Evolutionary conservation across 768 basidiomycete genomes (phyloP).

Genomic region (Cystofilobasidium bisporidii): DNA sequence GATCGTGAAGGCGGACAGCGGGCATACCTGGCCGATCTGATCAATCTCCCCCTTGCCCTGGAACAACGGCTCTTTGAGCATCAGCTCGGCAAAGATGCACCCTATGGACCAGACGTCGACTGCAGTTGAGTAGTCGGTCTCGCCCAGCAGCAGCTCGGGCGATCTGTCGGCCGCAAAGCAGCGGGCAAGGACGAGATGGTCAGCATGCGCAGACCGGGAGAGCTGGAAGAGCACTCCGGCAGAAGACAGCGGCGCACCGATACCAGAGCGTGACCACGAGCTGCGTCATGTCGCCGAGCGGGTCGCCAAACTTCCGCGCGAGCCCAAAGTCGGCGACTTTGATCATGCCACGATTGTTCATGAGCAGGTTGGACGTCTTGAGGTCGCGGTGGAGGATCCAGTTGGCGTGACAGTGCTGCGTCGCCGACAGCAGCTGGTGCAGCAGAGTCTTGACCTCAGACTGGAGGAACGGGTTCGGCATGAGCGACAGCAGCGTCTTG

Average conservation of each 20-base stretch:
- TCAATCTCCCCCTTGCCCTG: slow-evolving; percentile 94
- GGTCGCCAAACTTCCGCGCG: slow-evolving; percentile 90
- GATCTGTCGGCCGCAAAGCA: slow-evolving; percentile 58
- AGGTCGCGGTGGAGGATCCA: slow-evolving; percentile 98
- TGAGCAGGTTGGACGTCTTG: slow-evolving; percentile 92
- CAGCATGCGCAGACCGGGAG: slow-evolving; percentile 16
- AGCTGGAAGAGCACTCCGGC: neutral
- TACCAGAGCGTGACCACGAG: slow-evolving; percentile 99
- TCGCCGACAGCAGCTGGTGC: slow-evolving; percentile 83
- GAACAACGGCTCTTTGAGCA: slow-evolving; percentile 91
- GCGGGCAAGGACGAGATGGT: neutral
- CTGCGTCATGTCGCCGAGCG: slow-evolving; percentile 92
- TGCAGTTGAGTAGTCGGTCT: slow-evolving; percentile 84
- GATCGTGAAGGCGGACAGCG: neutral
- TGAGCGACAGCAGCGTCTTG: slow-evolving; percentile 83
- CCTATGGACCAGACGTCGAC: slow-evolving; percentile 99
- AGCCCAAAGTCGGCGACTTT: slow-evolving; percentile 98
- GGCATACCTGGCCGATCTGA: slow-evolving; percentile 71
- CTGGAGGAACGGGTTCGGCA: slow-evolving; percentile 93
- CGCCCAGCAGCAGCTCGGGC: slow-evolving; percentile 89
- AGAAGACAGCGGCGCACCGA: slow-evolving; percentile 67
- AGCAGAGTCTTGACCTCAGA: slow-evolving; percentile 97
- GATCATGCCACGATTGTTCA: slow-evolving; percentile 98
- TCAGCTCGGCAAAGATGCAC: slow-evolving; percentile 93
- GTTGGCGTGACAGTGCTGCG: slow-evolving; percentile 84